Conservation (phyloP, 139 green algal genomes). For the Closterium sp. region DNA sequence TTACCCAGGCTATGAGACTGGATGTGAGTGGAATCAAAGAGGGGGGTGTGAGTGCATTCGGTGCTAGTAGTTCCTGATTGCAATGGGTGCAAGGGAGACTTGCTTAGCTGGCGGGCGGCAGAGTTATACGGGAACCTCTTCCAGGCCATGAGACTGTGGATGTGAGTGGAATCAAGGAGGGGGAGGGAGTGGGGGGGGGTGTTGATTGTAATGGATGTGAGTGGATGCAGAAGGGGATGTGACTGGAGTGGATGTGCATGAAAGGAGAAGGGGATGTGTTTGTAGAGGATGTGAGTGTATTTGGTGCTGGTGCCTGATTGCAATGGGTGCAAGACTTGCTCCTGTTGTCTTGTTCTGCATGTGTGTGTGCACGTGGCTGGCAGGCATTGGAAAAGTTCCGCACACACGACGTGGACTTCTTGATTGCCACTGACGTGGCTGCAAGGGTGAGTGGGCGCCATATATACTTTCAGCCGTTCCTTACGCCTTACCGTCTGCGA, state of each 20-base stretch:
- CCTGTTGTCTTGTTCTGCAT: no score
- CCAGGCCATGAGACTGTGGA: conserved; percentile 79
- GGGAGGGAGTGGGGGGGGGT: background rate
- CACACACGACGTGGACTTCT: conserved; percentile 33
- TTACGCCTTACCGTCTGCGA: no score
- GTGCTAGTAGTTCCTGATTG: background rate
- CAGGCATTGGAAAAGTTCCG: conserved; percentile 51
- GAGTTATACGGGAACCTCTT: conserved; percentile 97
- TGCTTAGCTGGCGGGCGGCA: conserved; percentile 72
- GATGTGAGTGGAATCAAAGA: conserved; percentile 54
- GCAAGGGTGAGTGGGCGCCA: conserved; percentile 40
- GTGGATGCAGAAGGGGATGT: no score
- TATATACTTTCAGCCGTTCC: no score
- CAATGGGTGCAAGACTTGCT: conserved; percentile 37
- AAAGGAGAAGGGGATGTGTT: no score
- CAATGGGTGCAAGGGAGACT: conserved; percentile 34
- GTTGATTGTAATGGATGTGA: no score
- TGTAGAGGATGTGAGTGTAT: no score
- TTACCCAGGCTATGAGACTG: conserved; percentile 83
- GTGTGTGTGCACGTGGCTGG: no score
- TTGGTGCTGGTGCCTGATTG: background rate
- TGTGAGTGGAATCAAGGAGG: conserved; percentile 26
- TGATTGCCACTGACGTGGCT: conserved; percentile 76
- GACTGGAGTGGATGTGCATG: no score
- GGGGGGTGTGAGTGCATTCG: no score